Conservation (phyloP, 495 filamentous ascomycete genomes). For the Extremus antarcticus region DNA sequence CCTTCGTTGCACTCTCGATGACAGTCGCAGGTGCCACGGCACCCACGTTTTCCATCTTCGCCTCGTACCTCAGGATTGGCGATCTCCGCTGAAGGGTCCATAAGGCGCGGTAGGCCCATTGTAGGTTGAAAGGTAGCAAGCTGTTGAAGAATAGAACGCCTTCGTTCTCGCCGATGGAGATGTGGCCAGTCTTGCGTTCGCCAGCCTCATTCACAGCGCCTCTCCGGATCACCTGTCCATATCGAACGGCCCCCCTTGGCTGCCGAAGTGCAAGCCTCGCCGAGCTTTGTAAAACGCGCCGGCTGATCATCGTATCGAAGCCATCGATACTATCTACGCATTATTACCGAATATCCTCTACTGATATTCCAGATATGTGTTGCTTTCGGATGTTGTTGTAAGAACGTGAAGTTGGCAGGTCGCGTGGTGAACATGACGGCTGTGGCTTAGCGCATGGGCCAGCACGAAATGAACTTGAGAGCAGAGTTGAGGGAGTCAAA, state of each 20-base stretch:
- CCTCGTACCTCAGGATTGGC: not conserved
- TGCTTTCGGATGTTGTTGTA: too few relatives aligned
- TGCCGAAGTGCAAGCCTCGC: not conserved
- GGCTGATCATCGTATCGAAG: not conserved
- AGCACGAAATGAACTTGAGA: too few relatives aligned
- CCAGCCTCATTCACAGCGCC: constrained; percentile 27
- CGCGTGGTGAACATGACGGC: too few relatives aligned
- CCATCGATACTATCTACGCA: too few relatives aligned
- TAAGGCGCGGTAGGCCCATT: constrained; percentile 51
- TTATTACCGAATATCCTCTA: too few relatives aligned
- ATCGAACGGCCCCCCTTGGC: not conserved
- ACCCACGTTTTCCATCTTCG: constrained; percentile 2
- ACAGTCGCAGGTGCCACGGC: constrained; percentile 55
- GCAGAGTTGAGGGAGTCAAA: too few relatives aligned
- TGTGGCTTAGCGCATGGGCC: too few relatives aligned
- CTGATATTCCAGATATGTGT: too few relatives aligned
- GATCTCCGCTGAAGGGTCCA: constrained; percentile 26
- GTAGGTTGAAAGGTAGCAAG: constrained; percentile 62
- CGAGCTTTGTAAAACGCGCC: not conserved
- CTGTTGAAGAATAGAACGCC: constrained; percentile 84
- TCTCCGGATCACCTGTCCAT: not conserved
- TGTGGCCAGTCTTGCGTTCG: constrained; percentile 61
- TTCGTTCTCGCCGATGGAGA: constrained; percentile 57
- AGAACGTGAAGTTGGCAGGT: too few relatives aligned
- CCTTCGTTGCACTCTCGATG: constrained; percentile 25